phyloP scores from a whole-genome alignment of 768 basidiomycete species.

The Leccinum aurantiacum region DNA sequence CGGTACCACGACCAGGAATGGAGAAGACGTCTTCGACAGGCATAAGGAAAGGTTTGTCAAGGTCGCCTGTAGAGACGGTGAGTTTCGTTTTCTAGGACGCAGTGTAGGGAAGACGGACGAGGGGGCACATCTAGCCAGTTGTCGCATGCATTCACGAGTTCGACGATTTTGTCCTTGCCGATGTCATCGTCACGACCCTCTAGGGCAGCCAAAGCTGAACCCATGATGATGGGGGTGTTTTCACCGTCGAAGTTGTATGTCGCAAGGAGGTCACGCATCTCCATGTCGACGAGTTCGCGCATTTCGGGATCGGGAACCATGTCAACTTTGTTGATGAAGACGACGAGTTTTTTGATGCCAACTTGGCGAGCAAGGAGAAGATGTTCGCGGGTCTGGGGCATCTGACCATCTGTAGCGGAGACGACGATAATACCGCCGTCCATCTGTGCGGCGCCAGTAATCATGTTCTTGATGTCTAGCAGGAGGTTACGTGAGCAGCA shows the following conservation, averaged over 20 bases:
- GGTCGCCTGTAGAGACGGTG: conserved; percentile 61
- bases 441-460: conserved; percentile 98
- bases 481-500: conserved; percentile 5
- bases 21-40: conserved; percentile 97
- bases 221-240: conserved; percentile 96
- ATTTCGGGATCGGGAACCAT: conserved; percentile 96
- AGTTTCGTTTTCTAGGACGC: background rate
- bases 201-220: conserved; percentile 92
- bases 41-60: conserved; percentile 98
- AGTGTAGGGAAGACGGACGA: conserved; percentile 50
- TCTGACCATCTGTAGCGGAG: conserved; percentile 97
- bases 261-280: conserved; percentile 94
- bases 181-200: conserved; percentile 81
- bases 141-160: conserved; percentile 86
- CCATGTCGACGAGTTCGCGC: conserved; percentile 99
- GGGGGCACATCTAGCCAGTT: conserved; percentile 91
- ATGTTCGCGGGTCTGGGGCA: conserved; percentile 99
- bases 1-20: conserved; percentile 97
- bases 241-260: conserved; percentile 97
- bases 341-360: conserved; percentile 94
- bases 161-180: conserved; percentile 77
- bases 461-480: conserved; percentile 96
- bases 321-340: conserved; percentile 99
- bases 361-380: conserved; percentile 96
- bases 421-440: conserved; percentile 96